Evolutionary conservation across 1,139 yeast genomes (phyloP).

Genomic region (Debaryomyces robertsiae): DNA sequence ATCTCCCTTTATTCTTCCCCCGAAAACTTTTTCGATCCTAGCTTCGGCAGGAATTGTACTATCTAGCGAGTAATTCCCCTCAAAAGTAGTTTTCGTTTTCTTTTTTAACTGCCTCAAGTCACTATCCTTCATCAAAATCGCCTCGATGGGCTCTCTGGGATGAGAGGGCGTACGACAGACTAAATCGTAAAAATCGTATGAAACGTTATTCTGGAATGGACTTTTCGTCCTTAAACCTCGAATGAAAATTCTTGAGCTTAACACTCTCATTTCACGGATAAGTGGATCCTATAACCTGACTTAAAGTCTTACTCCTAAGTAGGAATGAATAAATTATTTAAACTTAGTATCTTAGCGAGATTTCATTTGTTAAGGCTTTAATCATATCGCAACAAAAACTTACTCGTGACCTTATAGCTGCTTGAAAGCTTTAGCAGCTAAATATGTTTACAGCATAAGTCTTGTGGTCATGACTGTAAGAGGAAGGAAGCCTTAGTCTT

Average conservation of each 20-base stretch:
- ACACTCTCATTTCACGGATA: not conserved
- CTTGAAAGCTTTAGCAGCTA: no score
- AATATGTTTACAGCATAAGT: no score
- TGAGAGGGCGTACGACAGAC: slow-evolving; percentile 36
- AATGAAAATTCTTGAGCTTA: not conserved
- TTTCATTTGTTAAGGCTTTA: no score
- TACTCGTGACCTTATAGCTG: no score
- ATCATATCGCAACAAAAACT: no score
- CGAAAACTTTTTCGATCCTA: slow-evolving; percentile 54
- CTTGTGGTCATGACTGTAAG: no score
- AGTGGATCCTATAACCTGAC: not conserved
- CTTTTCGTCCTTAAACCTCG: slow-evolving; percentile 1
- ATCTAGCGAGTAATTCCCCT: slow-evolving; percentile 48
- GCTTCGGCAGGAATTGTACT: slow-evolving; percentile 45
- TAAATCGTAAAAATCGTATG: slow-evolving; percentile 41
- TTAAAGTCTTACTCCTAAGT: not conserved
- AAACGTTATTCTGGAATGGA: slow-evolving; percentile 6
- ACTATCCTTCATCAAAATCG: slow-evolving; percentile 27
- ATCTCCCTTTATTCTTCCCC: slow-evolving; percentile 61
- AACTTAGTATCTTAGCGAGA: no score
- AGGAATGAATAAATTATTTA: no score
- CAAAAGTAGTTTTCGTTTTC: slow-evolving; percentile 34
- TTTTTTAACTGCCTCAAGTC: slow-evolving; percentile 25
- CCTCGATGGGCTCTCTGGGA: slow-evolving; percentile 38
- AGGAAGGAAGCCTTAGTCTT: no score